Evolutionary conservation across 139 green algal species (phyloP).

Genomic region (Spirogloea muscicola): DNA sequence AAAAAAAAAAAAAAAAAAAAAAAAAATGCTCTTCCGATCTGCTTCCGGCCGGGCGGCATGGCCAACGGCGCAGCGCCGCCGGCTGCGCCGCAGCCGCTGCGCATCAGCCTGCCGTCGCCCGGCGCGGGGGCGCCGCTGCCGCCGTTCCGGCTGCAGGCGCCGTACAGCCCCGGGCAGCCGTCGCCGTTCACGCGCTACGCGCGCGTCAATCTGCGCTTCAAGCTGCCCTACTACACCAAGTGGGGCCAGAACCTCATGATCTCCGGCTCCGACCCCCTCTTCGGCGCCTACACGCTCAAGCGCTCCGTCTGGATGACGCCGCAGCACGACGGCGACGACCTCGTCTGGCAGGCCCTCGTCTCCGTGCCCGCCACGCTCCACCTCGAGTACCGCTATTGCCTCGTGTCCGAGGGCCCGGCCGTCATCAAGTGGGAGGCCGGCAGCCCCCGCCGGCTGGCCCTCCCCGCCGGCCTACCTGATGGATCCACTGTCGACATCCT

Average conservation of each 20-base stretch:
- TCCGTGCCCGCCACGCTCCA: conserved; percentile 21
- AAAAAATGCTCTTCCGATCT: too few relatives aligned
- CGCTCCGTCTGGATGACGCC: conserved; percentile 47
- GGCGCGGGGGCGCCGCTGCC: too few relatives aligned
- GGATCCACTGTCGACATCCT: conserved; percentile 33
- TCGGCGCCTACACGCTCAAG: conserved; percentile 40
- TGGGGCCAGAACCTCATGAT: conserved; percentile 49
- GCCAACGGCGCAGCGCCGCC: too few relatives aligned
- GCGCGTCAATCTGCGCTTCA: conserved; percentile 37
- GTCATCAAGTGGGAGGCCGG: conserved; percentile 44
- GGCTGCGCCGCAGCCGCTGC: too few relatives aligned
- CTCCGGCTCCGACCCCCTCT: conserved; percentile 23
- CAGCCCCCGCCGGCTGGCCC: neutral
- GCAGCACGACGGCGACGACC: conserved; percentile 29
- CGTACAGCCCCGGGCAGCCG: too few relatives aligned
- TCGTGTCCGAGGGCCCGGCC: conserved; percentile 42
- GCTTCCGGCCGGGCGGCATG: too few relatives aligned
- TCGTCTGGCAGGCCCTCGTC: conserved; percentile 38
- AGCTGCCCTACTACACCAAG: conserved; percentile 26
- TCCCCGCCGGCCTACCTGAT: conserved; percentile 27
- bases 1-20: too few relatives aligned
- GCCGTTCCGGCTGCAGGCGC: too few relatives aligned
- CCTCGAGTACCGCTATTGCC: conserved; percentile 37
- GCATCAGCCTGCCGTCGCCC: too few relatives aligned
- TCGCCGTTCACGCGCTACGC: conserved; percentile 31